Evolutionary conservation across 2,329 filamentous ascomycete genomes (phyloP).

Genomic region (Aspergillus intermedius): DNA sequence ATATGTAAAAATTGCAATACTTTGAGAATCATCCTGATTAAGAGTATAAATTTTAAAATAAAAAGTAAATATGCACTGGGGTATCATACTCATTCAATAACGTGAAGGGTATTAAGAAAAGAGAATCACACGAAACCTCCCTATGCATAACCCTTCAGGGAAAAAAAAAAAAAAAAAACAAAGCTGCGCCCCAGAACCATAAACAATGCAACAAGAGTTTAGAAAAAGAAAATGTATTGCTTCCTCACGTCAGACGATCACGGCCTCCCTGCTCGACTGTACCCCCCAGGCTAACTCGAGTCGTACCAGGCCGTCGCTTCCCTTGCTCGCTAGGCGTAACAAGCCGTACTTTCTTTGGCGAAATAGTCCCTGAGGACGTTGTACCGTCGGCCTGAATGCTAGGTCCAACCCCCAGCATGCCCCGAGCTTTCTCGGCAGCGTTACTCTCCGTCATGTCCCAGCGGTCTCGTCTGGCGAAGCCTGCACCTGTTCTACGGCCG

Average conservation of each 20-base stretch:
- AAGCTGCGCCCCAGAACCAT: neutral
- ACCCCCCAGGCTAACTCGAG: constrained; percentile 16
- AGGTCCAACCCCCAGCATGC: constrained; percentile 33
- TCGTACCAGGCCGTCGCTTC: constrained; percentile 13
- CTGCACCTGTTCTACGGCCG: constrained; percentile 27
- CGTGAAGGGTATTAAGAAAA: too few relatives aligned
- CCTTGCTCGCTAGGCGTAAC: constrained; percentile 40
- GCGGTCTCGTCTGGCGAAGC: constrained; percentile 39
- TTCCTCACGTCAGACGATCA: neutral
- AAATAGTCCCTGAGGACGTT: constrained; percentile 28
- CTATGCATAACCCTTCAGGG: too few relatives aligned
- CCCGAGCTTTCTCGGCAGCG: constrained; percentile 41
- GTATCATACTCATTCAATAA: too few relatives aligned
- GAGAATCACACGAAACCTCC: too few relatives aligned
- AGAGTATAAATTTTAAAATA: too few relatives aligned
- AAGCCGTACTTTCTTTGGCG: constrained; percentile 40
- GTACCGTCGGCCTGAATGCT: constrained; percentile 12
- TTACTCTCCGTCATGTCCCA: constrained; percentile 40
- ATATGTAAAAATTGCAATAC: too few relatives aligned
- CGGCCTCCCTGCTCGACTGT: constrained; percentile 5
- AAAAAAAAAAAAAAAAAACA: too few relatives aligned
- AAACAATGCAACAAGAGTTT: neutral
- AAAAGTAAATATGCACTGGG: too few relatives aligned
- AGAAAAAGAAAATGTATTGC: neutral
- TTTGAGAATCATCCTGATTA: too few relatives aligned